Percentiles rank a stretch among this genome's conserved stretches.
These are phyloP conservation scores for Umbelopsis isabellina DNA, from an alignment of 192 early-diverging fungal species.

Conservation along the genomic window DNA sequence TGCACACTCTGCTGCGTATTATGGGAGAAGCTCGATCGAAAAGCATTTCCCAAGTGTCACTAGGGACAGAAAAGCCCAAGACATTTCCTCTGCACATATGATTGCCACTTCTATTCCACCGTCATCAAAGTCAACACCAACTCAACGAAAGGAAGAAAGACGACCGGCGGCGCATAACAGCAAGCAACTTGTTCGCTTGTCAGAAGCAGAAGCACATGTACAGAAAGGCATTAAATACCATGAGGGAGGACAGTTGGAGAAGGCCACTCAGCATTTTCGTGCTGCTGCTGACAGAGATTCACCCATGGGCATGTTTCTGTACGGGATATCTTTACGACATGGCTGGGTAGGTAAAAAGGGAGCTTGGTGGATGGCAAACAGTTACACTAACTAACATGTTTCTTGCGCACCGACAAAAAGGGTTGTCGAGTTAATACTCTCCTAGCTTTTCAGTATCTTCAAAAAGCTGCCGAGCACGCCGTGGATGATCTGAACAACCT, in stretches of 20 bases:
- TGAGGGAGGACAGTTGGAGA: conserved; percentile 70
- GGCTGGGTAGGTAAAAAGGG: conserved; percentile 63
- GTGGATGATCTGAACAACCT: conserved; percentile 60
- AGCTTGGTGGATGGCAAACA: too few relatives aligned
- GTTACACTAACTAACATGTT: background rate
- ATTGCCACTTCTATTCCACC: conserved; percentile 9
- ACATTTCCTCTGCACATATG: conserved; percentile 4
- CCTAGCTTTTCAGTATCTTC: conserved; percentile 70
- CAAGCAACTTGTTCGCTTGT: background rate
- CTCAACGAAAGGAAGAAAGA: background rate
- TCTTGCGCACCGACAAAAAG: conserved; percentile 21
- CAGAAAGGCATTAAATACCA: conserved; percentile 73
- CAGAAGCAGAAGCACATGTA: conserved; percentile 60
- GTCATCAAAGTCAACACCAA: conserved; percentile 9
- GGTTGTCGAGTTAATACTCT: conserved; percentile 72
- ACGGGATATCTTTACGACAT: conserved; percentile 77
- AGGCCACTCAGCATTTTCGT: conserved; percentile 72
- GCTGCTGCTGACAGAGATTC: conserved; percentile 66
- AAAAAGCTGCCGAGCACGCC: conserved; percentile 72
- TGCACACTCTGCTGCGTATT: background rate
- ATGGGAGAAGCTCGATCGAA: conserved; percentile 8
- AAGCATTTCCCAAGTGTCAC: background rate
- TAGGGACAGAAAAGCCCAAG: background rate
- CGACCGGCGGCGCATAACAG: background rate
- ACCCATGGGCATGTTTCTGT: conserved; percentile 80